A percentile compares a stretch with the other conserved stretches of the same genome.
Conservation (phyloP, 148 eudicot species). For the Cornus kousa region DNA sequence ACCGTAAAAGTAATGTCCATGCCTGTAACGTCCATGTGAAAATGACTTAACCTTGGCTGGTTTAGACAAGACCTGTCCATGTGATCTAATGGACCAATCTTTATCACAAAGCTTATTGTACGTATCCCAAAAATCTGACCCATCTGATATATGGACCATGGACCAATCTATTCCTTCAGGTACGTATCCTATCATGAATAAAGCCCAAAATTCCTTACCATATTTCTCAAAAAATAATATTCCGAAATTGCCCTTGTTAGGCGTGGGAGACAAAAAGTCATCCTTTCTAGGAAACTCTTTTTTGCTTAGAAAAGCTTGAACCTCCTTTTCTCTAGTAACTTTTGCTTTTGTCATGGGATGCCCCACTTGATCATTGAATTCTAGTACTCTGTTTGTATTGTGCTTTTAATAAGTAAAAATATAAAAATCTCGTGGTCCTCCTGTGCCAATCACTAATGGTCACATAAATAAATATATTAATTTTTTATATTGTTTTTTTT, state of each 20-base stretch:
- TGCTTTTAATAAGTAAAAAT: no score
- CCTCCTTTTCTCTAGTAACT: conserved; percentile 6
- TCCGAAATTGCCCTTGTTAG: conserved; percentile 21
- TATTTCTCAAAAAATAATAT: neutral
- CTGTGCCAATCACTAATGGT: no score
- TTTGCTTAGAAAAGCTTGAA: conserved; percentile 15
- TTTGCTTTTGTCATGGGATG: conserved; percentile 13
- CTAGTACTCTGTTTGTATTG: no score
- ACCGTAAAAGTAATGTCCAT: conserved; percentile 4
- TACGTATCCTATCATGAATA: no score
- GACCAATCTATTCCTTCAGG: neutral
- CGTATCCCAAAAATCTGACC: conserved; percentile 15
- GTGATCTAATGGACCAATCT: conserved; percentile 8
- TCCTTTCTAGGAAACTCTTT: conserved; percentile 25
- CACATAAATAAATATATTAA: no score
- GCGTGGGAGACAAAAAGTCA: conserved; percentile 34
- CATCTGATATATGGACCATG: conserved; percentile 8
- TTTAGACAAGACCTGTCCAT: conserved; percentile 12
- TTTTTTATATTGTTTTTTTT: no score
- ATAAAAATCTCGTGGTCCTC: no score
- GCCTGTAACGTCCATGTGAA: conserved; percentile 12
- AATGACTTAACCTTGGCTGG: conserved; percentile 29
- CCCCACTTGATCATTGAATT: no score
- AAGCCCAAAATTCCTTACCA: no score
- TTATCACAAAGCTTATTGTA: no score